phyloP scores from a whole-genome alignment of 2,329 filamentous ascomycete genomes.

The Pseudocercospora cruenta region DNA sequence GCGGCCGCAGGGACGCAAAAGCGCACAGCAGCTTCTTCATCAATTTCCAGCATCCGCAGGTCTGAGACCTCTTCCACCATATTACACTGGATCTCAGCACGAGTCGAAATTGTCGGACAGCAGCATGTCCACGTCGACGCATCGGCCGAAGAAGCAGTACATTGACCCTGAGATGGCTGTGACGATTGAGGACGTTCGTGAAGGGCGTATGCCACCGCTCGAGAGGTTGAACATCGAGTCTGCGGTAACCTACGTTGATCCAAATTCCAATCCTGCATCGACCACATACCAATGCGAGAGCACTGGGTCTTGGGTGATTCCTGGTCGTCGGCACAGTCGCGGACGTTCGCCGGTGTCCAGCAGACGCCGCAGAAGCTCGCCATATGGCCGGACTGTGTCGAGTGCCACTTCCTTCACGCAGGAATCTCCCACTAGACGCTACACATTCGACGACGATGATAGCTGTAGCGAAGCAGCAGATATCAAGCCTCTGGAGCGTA shows the following conservation, averaged over 20 bases:
- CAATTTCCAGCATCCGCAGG: slow-evolving; percentile 61
- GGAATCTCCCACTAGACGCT: slow-evolving; percentile 16
- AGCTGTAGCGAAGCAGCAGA: slow-evolving; percentile 9
- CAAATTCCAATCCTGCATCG: slow-evolving; percentile 46
- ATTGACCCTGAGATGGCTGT: slow-evolving; percentile 52
- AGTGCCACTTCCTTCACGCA: slow-evolving; percentile 34
- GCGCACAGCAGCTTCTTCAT: slow-evolving; percentile 71
- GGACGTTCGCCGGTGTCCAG: slow-evolving; percentile 42
- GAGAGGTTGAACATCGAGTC: slow-evolving; percentile 1
- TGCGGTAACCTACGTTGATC: slow-evolving; percentile 38
- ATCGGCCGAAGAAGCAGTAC: slow-evolving; percentile 52
- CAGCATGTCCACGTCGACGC: slow-evolving; percentile 41
- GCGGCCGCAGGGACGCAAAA: slow-evolving; percentile 70
- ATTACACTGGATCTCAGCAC: slow-evolving; percentile 19
- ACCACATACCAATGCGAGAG: slow-evolving; percentile 49
- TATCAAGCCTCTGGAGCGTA: slow-evolving; percentile 10
- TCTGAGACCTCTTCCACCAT: slow-evolving; percentile 13
- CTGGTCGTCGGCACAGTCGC: slow-evolving; percentile 33
- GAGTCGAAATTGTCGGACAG: slow-evolving; percentile 40
- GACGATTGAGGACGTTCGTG: slow-evolving; percentile 48
- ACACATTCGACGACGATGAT: not conserved
- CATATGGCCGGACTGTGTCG: slow-evolving; percentile 39
- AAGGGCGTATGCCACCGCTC: slow-evolving; percentile 20
- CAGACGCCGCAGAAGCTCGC: slow-evolving; percentile 38
- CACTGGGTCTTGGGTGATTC: slow-evolving; percentile 50